A percentile compares a stretch with the other conserved stretches of the same genome.
phyloP scores from a whole-genome alignment of 495 filamentous ascomycete genomes.

The Parathielavia appendiculata region DNA sequence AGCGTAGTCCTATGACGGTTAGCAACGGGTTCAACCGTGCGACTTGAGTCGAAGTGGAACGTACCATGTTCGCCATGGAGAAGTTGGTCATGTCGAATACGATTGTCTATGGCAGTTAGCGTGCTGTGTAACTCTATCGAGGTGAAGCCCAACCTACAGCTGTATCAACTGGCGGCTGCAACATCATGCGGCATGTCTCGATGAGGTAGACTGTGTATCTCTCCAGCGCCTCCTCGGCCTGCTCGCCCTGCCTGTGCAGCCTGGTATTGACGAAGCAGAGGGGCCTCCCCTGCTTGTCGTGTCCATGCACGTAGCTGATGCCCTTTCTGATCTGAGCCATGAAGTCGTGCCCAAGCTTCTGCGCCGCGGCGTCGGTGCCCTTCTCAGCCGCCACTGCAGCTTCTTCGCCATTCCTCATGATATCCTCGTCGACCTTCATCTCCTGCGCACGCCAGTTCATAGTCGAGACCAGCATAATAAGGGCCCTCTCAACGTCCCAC shows the following conservation, averaged over 20 bases:
- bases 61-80: conserved; percentile 88
- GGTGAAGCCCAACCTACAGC: conserved; percentile 58
- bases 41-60: conserved; percentile 4
- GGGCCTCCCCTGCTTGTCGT: conserved; percentile 78
- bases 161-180: conserved; percentile 78
- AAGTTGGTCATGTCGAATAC: conserved; percentile 96
- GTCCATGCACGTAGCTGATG: conserved; percentile 91
- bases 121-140: background rate
- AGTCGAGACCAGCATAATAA: conserved; percentile 91
- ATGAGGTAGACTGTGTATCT: conserved; percentile 90
- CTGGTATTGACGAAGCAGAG: conserved; percentile 82
- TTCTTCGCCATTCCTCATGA: conserved; percentile 74
- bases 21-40: conserved; percentile 7
- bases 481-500: conserved; percentile 89
- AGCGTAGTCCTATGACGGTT: conserved; percentile 67
- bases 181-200: conserved; percentile 81
- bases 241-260: conserved; percentile 75
- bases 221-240: conserved; percentile 74
- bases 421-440: conserved; percentile 79
- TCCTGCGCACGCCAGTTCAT: conserved; percentile 85
- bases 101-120: conserved; percentile 54
- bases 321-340: conserved; percentile 78
- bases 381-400: conserved; percentile 56
- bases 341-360: conserved; percentile 71
- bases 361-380: conserved; percentile 47